phyloP scores from a whole-genome alignment of 495 filamentous ascomycete genomes.

The Lasiosphaeria ovina region DNA sequence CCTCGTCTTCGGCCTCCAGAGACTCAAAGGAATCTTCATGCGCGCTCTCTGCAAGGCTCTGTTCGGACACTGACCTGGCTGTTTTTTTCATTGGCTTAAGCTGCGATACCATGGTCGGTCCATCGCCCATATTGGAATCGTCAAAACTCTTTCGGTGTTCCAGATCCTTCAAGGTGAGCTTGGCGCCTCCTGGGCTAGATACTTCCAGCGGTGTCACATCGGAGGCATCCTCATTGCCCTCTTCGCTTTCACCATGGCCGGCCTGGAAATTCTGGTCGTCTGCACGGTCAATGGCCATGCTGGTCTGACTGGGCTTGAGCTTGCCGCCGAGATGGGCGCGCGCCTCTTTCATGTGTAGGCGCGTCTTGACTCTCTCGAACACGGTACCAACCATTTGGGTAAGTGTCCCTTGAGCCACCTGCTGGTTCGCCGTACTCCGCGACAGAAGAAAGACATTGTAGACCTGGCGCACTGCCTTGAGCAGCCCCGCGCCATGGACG shows the following conservation, averaged over 20 bases:
- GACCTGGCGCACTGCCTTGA: conserved; percentile 97
- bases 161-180: conserved; percentile 92
- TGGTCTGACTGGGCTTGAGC: conserved; percentile 46
- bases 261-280: conserved; percentile 38
- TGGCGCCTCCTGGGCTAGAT: conserved; percentile 56
- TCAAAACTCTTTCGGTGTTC: conserved; percentile 93
- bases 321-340: conserved; percentile 51
- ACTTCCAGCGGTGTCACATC: conserved; percentile 52
- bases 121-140: conserved; percentile 84
- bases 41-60: conserved; percentile 46
- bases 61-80: conserved; percentile 58
- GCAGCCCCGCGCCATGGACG: conserved; percentile 91
- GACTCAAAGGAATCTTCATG: conserved; percentile 57
- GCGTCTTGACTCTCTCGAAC: conserved; percentile 88
- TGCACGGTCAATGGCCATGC: conserved; percentile 42
- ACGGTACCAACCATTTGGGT: conserved; percentile 99
- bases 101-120: conserved; percentile 89
- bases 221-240: conserved; percentile 48
- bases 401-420: conserved; percentile 91
- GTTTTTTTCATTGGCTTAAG: conserved; percentile 57
- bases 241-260: conserved; percentile 39
- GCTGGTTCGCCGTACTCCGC: conserved; percentile 86
- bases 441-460: conserved; percentile 98
- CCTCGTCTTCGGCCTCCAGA: conserved; percentile 87
- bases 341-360: conserved; percentile 83